These are phyloP conservation scores for Microcera coccophila DNA, from an alignment of 2,329 filamentous ascomycete genomes.

Conservation along the genomic window DNA sequence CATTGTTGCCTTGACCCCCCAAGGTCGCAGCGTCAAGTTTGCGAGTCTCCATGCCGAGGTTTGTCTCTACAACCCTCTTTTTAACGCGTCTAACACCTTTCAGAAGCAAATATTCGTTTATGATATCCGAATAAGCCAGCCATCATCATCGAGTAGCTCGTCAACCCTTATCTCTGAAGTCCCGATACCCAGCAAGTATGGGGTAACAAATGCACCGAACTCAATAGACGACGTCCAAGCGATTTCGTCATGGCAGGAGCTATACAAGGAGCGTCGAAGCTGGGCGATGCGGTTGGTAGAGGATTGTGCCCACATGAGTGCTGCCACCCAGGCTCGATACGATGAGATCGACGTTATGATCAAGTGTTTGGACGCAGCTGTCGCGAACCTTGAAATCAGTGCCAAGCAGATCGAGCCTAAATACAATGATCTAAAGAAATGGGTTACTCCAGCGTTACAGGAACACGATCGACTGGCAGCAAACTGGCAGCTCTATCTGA, in stretches of 20 bases:
- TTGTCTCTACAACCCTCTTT: conserved; percentile 24
- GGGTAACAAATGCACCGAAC: conserved; percentile 69
- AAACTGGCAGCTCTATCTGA: conserved; percentile 66
- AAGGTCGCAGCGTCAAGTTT: conserved; percentile 78
- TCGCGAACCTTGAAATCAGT: conserved; percentile 77
- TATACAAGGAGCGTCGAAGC: conserved; percentile 74
- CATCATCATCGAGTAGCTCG: conserved; percentile 45
- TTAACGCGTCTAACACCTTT: conserved; percentile 11
- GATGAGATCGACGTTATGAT: conserved; percentile 72
- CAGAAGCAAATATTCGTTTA: conserved; percentile 90
- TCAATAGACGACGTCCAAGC: conserved; percentile 75
- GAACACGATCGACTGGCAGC: conserved; percentile 63
- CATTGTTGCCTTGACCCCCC: conserved; percentile 81
- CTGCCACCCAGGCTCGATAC: conserved; percentile 61
- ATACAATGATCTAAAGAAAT: conserved; percentile 65
- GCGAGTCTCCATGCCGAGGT: conserved; percentile 80
- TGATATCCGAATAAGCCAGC: conserved; percentile 70
- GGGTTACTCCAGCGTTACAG: conserved; percentile 63
- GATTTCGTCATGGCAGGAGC: conserved; percentile 79
- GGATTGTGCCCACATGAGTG: conserved; percentile 64
- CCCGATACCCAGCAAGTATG: conserved; percentile 52
- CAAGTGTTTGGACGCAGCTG: conserved; percentile 76
- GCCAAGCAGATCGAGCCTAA: conserved; percentile 69
- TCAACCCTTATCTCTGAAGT: conserved; percentile 46
- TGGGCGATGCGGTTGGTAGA: conserved; percentile 74